Percentiles rank a stretch among this genome's conserved stretches.
phyloP scores from a whole-genome alignment of 208 protist genomes.

The Acanthamoeba royreba region DNA sequence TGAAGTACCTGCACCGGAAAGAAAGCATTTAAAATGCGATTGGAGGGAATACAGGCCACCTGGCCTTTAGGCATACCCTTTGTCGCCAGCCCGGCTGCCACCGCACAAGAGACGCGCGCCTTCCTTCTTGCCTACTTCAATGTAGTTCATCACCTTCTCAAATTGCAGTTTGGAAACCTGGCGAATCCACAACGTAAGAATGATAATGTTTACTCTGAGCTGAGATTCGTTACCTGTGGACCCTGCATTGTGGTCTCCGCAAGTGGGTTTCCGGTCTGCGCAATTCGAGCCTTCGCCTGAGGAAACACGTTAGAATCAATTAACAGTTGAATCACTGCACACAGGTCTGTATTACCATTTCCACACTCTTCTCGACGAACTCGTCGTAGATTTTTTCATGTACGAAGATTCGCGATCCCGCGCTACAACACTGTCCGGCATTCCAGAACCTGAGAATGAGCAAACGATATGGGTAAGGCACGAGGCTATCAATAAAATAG shows the following conservation, averaged over 20 bases:
- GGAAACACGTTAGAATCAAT: neutral
- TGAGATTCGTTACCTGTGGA: no score
- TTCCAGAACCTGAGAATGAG: neutral
- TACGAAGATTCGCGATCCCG: constrained; percentile 10
- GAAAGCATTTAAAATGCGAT: no score
- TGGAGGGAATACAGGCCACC: no score
- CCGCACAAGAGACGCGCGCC: neutral
- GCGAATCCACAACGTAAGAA: no score
- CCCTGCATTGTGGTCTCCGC: neutral
- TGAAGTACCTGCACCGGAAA: neutral
- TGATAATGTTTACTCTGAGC: no score
- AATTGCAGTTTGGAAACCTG: constrained; percentile 49
- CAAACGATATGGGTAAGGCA: neutral
- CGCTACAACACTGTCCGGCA: neutral
- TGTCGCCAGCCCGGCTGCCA: neutral
- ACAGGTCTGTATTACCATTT: no score
- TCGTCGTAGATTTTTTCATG: constrained; percentile 50
- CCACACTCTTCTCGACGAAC: constrained; percentile 38
- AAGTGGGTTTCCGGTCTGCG: neutral
- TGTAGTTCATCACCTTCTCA: constrained; percentile 50
- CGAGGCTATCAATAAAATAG: neutral
- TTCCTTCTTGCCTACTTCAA: constrained; percentile 21
- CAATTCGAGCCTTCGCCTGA: neutral
- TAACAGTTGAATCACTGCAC: no score
- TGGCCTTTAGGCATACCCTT: no score